A percentile compares a stretch with the other conserved stretches of the same genome.
These are phyloP conservation scores for Citrus mangshanensis DNA, from an alignment of 345 rosid genomes.

Conservation along the genomic window DNA sequence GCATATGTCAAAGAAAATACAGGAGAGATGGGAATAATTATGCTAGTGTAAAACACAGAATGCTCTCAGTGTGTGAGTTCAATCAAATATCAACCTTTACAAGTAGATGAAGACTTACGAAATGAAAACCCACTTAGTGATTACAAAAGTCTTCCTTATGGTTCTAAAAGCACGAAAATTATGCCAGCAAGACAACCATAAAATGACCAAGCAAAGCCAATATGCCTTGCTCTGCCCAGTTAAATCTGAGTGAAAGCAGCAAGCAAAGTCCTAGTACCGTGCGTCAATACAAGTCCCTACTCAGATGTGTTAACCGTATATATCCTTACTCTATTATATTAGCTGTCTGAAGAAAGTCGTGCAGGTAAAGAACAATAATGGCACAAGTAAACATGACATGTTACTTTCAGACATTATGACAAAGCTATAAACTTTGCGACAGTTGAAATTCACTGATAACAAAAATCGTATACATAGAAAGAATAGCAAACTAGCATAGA, in stretches of 20 bases:
- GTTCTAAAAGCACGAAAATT: background rate
- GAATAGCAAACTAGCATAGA: background rate
- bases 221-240: background rate
- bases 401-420: background rate
- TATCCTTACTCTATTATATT: background rate
- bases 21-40: no score
- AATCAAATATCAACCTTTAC: background rate
- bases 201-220: background rate
- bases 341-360: background rate
- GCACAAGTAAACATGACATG: background rate
- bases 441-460: background rate
- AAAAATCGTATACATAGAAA: background rate
- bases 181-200: background rate
- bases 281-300: background rate
- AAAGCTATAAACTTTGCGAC: background rate
- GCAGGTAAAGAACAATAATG: background rate
- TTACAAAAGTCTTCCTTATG: background rate
- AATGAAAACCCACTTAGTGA: background rate
- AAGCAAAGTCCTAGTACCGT: background rate
- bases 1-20: background rate
- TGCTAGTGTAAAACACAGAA: background rate
- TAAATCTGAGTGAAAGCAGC: background rate
- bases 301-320: background rate
- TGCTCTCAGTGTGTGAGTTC: background rate
- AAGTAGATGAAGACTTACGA: background rate